Conservation (phyloP, 257 asterid genomes). For the Gynochthodes officinalis region DNA sequence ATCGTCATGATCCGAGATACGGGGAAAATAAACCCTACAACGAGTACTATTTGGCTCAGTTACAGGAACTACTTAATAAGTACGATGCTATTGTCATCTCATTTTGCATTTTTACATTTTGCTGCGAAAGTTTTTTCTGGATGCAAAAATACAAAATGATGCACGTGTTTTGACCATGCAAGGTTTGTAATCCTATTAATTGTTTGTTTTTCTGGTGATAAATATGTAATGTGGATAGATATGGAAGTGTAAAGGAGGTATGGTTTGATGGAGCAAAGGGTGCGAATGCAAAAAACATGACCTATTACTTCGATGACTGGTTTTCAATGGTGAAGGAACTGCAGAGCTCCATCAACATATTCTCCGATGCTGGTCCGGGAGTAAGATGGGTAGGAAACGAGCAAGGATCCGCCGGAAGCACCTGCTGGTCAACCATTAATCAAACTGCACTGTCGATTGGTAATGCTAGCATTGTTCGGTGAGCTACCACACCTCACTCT, state of each 20-base stretch:
- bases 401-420: slow-evolving; percentile 68
- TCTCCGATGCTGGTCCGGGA: slow-evolving; percentile 92
- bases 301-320: slow-evolving; percentile 78
- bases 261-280: slow-evolving; percentile 99
- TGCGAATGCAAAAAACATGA: slow-evolving; percentile 71
- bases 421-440: slow-evolving; percentile 94
- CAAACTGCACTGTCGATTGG: slow-evolving; percentile 72
- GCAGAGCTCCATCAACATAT: slow-evolving; percentile 80
- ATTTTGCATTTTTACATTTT: too few species aligned
- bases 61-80: slow-evolving; percentile 81
- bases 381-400: slow-evolving; percentile 94
- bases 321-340: slow-evolving; percentile 81
- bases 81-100: too few species aligned
- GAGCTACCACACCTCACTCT: too few species aligned
- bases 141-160: too few species aligned
- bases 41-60: slow-evolving; percentile 85
- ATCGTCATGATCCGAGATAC: slow-evolving; percentile 76
- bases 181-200: too few species aligned
- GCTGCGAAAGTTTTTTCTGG: too few species aligned
- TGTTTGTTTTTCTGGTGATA: too few species aligned
- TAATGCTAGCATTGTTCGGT: slow-evolving; percentile 47
- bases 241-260: slow-evolving; percentile 73
- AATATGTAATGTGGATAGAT: slow-evolving; percentile 27
- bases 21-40: slow-evolving; percentile 62
- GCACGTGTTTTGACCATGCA: too few species aligned